Evolutionary conservation across 331 rosid species (phyloP).

Genomic region (Cydonia oblonga): DNA sequence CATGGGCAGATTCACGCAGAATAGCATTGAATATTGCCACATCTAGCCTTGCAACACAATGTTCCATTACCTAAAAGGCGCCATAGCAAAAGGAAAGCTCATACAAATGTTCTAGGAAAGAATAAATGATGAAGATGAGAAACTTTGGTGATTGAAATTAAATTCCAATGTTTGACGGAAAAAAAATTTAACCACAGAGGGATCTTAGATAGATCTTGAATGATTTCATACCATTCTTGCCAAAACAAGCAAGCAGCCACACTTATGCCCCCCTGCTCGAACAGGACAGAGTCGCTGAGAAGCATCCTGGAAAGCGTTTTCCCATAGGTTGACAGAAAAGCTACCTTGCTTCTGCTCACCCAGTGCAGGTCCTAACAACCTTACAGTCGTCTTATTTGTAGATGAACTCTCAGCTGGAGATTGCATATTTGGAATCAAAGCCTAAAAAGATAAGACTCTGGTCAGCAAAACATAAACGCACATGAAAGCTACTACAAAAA

Average conservation of each 20-base stretch:
- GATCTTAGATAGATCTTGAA: background rate
- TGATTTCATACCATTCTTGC: constrained; percentile 55
- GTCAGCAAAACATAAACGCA: background rate
- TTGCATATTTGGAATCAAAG: constrained; percentile 90
- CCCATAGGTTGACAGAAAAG: constrained; percentile 74
- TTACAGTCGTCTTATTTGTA: constrained; percentile 32
- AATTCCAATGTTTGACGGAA: no score
- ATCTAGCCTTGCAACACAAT: constrained; percentile 74
- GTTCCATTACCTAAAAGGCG: constrained; percentile 73
- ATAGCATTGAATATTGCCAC: constrained; percentile 96
- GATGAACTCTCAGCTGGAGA: constrained; percentile 33
- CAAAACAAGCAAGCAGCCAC: constrained; percentile 91
- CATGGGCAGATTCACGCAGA: constrained; percentile 85
- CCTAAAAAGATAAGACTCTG: constrained; percentile 34
- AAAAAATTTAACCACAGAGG: background rate
- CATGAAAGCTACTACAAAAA: background rate
- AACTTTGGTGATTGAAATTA: background rate
- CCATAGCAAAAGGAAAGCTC: constrained; percentile 11
- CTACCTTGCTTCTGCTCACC: constrained; percentile 86
- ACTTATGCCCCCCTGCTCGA: constrained; percentile 83
- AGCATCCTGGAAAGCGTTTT: constrained; percentile 78
- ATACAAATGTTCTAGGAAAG: background rate
- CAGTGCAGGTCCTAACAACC: constrained; percentile 60
- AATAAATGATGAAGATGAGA: constrained; percentile 3
- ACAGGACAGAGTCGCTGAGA: constrained; percentile 83